Evolutionary conservation across 345 rosid species (phyloP).

Genomic region (Sonneratia caseolaris): DNA sequence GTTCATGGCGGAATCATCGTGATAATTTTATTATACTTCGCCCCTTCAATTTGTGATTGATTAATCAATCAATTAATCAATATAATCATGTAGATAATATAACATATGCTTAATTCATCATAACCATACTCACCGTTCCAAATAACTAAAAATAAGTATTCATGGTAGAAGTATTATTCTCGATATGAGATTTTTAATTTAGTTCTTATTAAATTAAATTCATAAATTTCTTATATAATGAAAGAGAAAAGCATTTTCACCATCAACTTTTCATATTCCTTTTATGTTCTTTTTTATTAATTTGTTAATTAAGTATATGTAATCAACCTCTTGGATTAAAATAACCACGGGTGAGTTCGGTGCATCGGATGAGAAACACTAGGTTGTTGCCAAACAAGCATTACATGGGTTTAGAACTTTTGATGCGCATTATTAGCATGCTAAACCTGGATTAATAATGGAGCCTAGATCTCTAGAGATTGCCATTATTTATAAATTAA

Average conservation of each 20-base stretch:
- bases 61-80: slow-evolving; percentile 2
- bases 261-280: neutral
- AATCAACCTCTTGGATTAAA: neutral
- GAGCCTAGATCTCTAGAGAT: neutral
- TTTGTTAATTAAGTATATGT: neutral
- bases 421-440: neutral
- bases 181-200: too few relatives aligned
- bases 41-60: slow-evolving; percentile 9
- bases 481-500: neutral
- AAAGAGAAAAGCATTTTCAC: too few relatives aligned
- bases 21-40: slow-evolving; percentile 1
- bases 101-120: neutral
- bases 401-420: neutral
- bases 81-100: neutral
- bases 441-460: neutral
- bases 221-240: too few relatives aligned
- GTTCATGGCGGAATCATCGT: slow-evolving; percentile 6
- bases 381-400: neutral
- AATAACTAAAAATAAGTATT: neutral
- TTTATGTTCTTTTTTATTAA: neutral
- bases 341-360: neutral
- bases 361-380: neutral
- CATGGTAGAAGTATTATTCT: too few relatives aligned
- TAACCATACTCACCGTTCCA: neutral
- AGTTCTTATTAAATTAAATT: too few relatives aligned